Conservation (phyloP, 441 rosid genomes). For the Flueggea neowawraea region DNA sequence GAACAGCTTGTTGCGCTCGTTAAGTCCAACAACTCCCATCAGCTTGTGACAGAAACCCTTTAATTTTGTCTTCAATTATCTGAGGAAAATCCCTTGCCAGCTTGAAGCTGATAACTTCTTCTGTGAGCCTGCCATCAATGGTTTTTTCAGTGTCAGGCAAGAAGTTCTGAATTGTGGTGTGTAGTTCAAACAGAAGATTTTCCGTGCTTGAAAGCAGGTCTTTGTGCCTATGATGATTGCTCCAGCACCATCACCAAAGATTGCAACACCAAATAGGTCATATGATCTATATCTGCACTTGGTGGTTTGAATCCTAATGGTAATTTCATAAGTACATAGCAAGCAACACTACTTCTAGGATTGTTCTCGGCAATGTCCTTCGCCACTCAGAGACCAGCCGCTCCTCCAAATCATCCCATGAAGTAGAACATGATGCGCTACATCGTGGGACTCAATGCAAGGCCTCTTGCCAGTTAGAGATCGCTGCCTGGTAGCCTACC, state of each 20-base stretch:
- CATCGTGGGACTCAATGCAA: conserved; percentile 72
- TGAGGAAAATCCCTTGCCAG: conserved; percentile 88
- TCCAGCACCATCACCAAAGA: conserved; percentile 95
- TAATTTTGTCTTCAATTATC: conserved; percentile 84
- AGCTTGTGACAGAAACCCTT: conserved; percentile 66
- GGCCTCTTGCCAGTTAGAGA: conserved; percentile 72
- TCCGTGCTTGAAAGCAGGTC: conserved; percentile 51
- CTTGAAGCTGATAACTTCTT: conserved; percentile 88
- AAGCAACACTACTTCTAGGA: conserved; percentile 77
- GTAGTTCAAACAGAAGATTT: conserved; percentile 85
- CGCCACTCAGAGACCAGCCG: conserved; percentile 87
- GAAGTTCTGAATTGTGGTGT: conserved; percentile 84
- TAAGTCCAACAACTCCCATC: conserved; percentile 37
- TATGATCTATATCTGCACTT: conserved; percentile 67
- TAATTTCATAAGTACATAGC: conserved; percentile 80
- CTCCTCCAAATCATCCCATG: conserved; percentile 92
- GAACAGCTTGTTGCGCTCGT: conserved; percentile 69
- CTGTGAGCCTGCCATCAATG: conserved; percentile 83
- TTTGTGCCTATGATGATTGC: conserved; percentile 73
- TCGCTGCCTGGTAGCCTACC: conserved; percentile 94
- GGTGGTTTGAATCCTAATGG: conserved; percentile 97
- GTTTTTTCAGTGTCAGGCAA: conserved; percentile 74
- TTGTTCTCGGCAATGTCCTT: conserved; percentile 96
- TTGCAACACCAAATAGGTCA: conserved; percentile 92
- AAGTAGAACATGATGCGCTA: conserved; percentile 84